phyloP scores from a whole-genome alignment of 2,329 filamentous ascomycete species.

The Hypomyces perniciosus region DNA sequence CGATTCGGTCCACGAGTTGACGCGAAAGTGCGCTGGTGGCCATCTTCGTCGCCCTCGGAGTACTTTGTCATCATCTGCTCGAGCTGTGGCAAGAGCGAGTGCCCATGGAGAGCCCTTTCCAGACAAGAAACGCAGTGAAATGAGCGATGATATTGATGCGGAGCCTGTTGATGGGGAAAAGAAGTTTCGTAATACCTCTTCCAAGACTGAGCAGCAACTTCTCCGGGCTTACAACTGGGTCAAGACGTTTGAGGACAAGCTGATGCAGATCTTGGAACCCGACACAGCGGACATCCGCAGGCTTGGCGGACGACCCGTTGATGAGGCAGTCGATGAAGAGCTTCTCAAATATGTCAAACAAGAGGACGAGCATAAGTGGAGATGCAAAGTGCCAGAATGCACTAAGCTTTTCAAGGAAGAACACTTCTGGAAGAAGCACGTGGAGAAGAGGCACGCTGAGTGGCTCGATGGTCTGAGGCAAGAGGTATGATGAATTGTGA shows the following conservation, averaged over 20 bases:
- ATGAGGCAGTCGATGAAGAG: conserved; percentile 84
- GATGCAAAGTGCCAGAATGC: conserved; percentile 94
- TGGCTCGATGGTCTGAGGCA: conserved; percentile 76
- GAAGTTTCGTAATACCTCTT: conserved; percentile 62
- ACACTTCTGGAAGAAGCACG: conserved; percentile 95
- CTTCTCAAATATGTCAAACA: conserved; percentile 86
- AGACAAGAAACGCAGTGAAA: conserved; percentile 66
- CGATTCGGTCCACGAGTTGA: conserved; percentile 92
- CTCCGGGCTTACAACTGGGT: conserved; percentile 98
- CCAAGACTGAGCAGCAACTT: conserved; percentile 84
- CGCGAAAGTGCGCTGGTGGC: conserved; percentile 93
- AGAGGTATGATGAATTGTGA: conserved; percentile 57
- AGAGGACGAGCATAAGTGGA: conserved; percentile 94
- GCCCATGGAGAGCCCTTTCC: conserved; percentile 79
- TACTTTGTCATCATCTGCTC: conserved; percentile 75
- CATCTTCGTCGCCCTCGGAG: conserved; percentile 87
- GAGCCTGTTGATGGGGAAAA: conserved; percentile 52
- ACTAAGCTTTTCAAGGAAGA: conserved; percentile 96
- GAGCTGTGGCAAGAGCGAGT: conserved; percentile 79
- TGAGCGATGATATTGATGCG: conserved; percentile 55
- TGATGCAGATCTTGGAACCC: conserved; percentile 86
- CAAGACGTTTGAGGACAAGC: conserved; percentile 95
- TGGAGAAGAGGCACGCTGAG: conserved; percentile 89
- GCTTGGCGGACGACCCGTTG: conserved; percentile 78
- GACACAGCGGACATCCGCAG: conserved; percentile 83